Base-by-base conservation (phyloP, 805 yeast species). In the Monosporozyma unispora region DNA sequence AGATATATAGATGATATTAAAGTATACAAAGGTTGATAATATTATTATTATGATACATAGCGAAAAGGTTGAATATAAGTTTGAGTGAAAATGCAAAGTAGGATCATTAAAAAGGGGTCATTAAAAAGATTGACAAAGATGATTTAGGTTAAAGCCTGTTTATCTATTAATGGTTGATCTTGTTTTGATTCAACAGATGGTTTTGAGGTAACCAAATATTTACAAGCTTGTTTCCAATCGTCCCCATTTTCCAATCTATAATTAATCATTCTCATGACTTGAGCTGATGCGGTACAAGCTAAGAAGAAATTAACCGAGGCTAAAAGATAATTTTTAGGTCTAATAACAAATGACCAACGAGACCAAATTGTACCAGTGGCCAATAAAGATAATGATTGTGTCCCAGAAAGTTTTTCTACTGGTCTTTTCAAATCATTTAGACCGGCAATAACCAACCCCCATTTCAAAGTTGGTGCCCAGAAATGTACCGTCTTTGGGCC, bases 401-500 rank as follows among this genome's bases (percentile, higher is more conserved):
- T 82, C 50, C 97, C 96, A 35, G 93, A 82, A 46, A 91, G 75
- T 60, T 83, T 82, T 62, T 91, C 96, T 38, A 88, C 96, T 1
- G 99, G 98, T 71, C 98, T 82, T 54, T 79, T 75, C 54, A 84
- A 72, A 68, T 91, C 99, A 62, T 77, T 82, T 54, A 87, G 74
- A 50, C 99, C 98, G 14, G 99, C 99, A 58, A 88, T 59, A 27
- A 93, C 98, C 53, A 91, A 75, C 14, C 86, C 76, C 99, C 99
- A 91, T 62, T 80, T 80, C 67, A 80, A 62, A 42, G 79, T 78
- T 10, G 84, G 84, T 4, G 84, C 84, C 99, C 99, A 91, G 70
- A 91, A 91, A 66, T 91, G 99, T 50, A 93, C 90, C n/a, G 99
- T 91, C 65, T 72, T 82, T 39, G 99, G 99, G 29, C 99, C 99